Conservation (phyloP, 2,329 filamentous ascomycete genomes). For the Aspergillus aculeatinus region DNA sequence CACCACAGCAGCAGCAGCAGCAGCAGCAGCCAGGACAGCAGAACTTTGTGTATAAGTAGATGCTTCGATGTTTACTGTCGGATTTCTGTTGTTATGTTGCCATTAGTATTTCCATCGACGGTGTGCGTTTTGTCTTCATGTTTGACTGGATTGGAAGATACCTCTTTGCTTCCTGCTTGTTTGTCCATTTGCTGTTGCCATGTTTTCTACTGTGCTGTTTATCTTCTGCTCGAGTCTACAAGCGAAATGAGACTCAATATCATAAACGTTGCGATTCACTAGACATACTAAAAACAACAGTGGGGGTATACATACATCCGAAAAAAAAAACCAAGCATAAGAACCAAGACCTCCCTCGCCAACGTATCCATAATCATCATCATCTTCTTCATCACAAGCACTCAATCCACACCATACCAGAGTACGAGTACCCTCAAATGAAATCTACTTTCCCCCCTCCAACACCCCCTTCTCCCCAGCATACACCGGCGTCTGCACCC, state of each 20-base stretch:
- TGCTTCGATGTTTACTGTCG: background rate
- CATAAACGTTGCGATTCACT: too few species aligned
- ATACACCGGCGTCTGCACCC: conserved; percentile 11
- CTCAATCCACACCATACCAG: background rate
- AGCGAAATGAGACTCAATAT: background rate
- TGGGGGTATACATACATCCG: conserved; percentile 8
- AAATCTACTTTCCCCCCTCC: background rate
- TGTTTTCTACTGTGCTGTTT: too few species aligned
- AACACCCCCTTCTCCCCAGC: conserved; percentile 6
- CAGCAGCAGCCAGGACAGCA: conserved; percentile 9
- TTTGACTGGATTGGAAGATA: background rate
- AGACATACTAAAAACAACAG: too few species aligned
- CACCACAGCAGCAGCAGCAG: conserved; percentile 13
- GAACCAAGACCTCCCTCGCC: background rate
- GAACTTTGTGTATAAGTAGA: conserved; percentile 25
- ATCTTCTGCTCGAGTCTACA: too few species aligned
- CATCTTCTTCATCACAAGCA: background rate
- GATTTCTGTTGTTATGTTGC: too few species aligned
- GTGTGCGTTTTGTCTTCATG: background rate
- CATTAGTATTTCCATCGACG: background rate
- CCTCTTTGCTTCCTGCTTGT: background rate
- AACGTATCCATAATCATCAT: background rate
- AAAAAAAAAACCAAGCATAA: conserved; percentile 2
- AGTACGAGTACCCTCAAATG: too few species aligned
- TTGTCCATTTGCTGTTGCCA: background rate